A percentile compares a stretch with the other conserved stretches of the same genome.
phyloP scores from a whole-genome alignment of 345 rosid genomes.

The Pelargonium nanum region DNA sequence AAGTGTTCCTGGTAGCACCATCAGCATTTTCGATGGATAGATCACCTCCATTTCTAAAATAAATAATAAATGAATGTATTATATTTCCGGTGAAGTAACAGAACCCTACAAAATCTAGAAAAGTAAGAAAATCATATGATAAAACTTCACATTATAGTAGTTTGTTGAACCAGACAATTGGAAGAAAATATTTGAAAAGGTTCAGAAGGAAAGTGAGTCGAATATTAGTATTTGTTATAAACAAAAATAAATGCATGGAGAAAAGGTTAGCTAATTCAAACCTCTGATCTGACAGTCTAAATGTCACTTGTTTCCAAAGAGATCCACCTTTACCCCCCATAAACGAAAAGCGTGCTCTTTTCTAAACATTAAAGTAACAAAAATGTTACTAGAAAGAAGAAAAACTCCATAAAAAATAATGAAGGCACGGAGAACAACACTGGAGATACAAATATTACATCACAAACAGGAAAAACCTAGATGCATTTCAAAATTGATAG shows the following conservation, averaged over 20 bases:
- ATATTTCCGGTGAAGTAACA: background rate
- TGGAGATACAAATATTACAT: background rate
- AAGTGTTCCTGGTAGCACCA: constrained; percentile 29
- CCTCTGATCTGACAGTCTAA: constrained; percentile 67
- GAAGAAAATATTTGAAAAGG: background rate
- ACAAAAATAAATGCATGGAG: background rate
- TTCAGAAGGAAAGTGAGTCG: background rate
- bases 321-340: constrained; percentile 96
- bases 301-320: constrained; percentile 89
- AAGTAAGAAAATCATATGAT: background rate
- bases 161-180: background rate
- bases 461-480: background rate
- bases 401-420: no score
- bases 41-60: constrained; percentile 41
- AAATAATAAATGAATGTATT: background rate
- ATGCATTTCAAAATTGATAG: background rate
- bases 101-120: background rate
- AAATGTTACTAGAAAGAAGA: background rate
- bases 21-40: constrained; percentile 50
- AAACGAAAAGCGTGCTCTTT: constrained; percentile 83
- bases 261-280: constrained; percentile 16
- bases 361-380: constrained; percentile 29
- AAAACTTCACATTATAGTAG: background rate
- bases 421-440: background rate
- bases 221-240: background rate